Conservation (phyloP, 208 protist species). For the Leishmania guyanensis region DNA sequence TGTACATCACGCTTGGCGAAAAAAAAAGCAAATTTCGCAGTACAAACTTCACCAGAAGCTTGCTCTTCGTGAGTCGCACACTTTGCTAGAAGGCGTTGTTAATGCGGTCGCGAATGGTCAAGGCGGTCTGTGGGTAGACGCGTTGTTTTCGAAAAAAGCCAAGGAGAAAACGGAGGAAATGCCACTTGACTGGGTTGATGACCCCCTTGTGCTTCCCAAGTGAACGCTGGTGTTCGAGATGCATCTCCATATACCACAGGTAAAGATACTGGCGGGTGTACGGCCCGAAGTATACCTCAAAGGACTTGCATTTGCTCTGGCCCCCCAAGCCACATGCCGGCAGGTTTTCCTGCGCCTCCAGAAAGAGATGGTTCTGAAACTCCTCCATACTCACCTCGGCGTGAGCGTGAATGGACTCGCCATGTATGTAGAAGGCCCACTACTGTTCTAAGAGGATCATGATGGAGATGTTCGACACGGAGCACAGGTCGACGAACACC, state of each 20-base stretch:
- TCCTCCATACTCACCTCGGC: conserved; percentile 90
- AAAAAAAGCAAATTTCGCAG: conserved; percentile 71
- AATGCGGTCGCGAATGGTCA: conserved; percentile 77
- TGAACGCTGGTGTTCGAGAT: conserved; percentile 45
- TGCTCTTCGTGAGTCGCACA: conserved; percentile 63
- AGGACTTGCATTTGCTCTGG: conserved; percentile 77
- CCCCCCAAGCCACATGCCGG: conserved; percentile 82
- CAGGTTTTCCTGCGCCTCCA: conserved; percentile 83
- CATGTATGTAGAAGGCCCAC: conserved; percentile 93
- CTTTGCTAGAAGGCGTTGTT: conserved; percentile 78
- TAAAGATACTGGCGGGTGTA: conserved; percentile 85
- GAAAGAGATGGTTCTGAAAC: conserved; percentile 81
- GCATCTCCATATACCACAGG: conserved; percentile 72
- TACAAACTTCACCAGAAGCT: conserved; percentile 69
- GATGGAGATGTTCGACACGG: conserved; percentile 91
- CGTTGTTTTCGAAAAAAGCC: conserved; percentile 50
- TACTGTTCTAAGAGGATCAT: conserved; percentile 82
- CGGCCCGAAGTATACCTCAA: conserved; percentile 79
- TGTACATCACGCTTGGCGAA: conserved; percentile 83
- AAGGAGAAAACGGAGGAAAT: conserved; percentile 60
- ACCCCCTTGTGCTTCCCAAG: conserved; percentile 32
- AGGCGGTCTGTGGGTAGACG: conserved; percentile 47
- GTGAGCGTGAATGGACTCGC: conserved; percentile 86
- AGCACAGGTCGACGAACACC: conserved; percentile 91
- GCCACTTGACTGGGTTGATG: conserved; percentile 51